Evolutionary conservation across 768 basidiomycete genomes (phyloP).

Genomic region (Termitomyces sp.): DNA sequence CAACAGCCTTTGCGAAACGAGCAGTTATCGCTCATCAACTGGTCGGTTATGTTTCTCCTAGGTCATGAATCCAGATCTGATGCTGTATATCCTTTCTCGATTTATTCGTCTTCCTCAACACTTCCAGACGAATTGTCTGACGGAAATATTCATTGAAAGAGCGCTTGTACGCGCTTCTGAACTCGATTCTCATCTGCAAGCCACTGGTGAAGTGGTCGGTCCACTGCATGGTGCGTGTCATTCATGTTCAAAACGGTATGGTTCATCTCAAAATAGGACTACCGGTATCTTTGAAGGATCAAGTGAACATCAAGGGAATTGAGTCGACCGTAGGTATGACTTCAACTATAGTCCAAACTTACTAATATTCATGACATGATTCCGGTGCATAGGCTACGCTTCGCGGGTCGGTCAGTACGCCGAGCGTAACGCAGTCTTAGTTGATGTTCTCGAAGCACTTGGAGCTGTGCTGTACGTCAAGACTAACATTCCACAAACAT

Average conservation of each 20-base stretch:
- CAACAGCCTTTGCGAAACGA: constrained; percentile 69
- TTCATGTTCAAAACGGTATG: too few species aligned
- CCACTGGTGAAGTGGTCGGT: constrained; percentile 62
- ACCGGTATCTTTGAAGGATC: constrained; percentile 73
- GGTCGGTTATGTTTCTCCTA: constrained; percentile 28
- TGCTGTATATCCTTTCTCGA: not conserved
- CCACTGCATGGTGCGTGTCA: constrained; percentile 63
- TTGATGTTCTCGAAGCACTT: constrained; percentile 56
- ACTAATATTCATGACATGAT: not conserved
- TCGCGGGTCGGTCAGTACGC: constrained; percentile 64
- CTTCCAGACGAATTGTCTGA: constrained; percentile 69
- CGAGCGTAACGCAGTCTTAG: constrained; percentile 54
- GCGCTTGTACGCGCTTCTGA: constrained; percentile 60
- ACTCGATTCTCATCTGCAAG: constrained; percentile 57
- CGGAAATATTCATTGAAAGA: constrained; percentile 76
- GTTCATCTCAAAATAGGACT: constrained; percentile 28
- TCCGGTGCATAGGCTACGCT: constrained; percentile 50
- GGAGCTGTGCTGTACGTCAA: constrained; percentile 72
- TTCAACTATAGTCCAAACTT: not conserved
- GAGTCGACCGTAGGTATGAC: constrained; percentile 63
- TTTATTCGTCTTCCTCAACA: not conserved
- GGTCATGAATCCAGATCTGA: not conserved
- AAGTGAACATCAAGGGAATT: constrained; percentile 60
- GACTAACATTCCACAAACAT: constrained; percentile 74
- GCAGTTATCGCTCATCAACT: constrained; percentile 79